phyloP scores from a whole-genome alignment of 2,329 filamentous ascomycete genomes.

The Lecanosticta acicola region DNA sequence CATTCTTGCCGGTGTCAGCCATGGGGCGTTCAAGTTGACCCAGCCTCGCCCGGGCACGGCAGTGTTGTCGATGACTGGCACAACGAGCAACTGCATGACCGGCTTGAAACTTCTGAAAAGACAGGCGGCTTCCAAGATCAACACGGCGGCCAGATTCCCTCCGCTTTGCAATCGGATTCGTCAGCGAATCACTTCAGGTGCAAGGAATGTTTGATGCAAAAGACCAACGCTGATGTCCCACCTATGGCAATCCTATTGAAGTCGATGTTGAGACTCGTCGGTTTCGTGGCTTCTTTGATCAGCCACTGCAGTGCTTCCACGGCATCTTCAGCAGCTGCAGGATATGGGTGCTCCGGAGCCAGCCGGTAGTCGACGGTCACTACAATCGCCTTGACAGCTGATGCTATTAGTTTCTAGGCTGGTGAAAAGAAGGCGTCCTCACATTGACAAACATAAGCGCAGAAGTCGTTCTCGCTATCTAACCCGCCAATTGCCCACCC shows the following conservation, averaged over 20 bases:
- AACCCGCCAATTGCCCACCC: constrained; percentile 15
- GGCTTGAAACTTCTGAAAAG: constrained; percentile 17
- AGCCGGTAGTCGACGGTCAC: constrained; percentile 34
- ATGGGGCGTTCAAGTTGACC: constrained; percentile 19
- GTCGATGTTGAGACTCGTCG: constrained; percentile 13
- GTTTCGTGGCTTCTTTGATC: constrained; percentile 12
- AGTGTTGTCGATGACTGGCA: constrained; percentile 18
- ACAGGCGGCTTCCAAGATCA: constrained; percentile 19
- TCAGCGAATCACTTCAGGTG: not conserved
- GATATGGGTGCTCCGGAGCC: constrained; percentile 44
- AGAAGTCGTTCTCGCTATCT: constrained; percentile 22
- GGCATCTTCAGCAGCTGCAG: constrained; percentile 39
- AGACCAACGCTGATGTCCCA: constrained; percentile 12
- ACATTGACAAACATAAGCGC: constrained; percentile 19
- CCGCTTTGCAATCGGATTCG: constrained; percentile 8
- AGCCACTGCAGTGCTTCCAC: constrained; percentile 43
- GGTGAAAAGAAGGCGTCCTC: not conserved
- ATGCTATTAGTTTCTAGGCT: too few relatives aligned
- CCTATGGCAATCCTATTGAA: constrained; percentile 15
- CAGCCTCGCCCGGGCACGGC: constrained; percentile 18
- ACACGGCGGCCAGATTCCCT: constrained; percentile 16
- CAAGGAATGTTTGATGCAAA: not conserved
- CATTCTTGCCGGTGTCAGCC: constrained; percentile 16
- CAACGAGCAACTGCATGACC: constrained; percentile 14
- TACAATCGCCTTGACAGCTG: constrained; percentile 15